Base-by-base conservation (phyloP, 2,329 filamentous ascomycete species). In the Aureobasidium sp. region DNA sequence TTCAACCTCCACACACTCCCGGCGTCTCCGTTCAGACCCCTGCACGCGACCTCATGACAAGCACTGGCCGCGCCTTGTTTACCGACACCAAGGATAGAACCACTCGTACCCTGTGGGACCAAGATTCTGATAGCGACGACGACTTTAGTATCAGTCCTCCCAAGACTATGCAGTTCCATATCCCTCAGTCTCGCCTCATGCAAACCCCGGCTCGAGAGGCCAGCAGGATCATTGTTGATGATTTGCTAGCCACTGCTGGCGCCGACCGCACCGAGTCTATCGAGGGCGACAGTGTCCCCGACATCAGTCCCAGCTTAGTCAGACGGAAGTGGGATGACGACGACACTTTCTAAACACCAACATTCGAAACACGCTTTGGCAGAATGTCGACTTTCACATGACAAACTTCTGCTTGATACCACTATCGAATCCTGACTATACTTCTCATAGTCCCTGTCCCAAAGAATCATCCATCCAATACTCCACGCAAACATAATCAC, bases 111-210 rank as follows among this genome's bases (percentile, higher is more conserved):
- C 65, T 75, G 19, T 94, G 90, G 86, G 87, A 46, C 9, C 43
- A 46, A 46, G 43, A 92, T 57, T 85, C 84, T 60, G 87, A 88
- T 50, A 83, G 84, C 10, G 83, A 86, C 51, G 83, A 83, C 40
- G 38, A 49, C 43, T 49, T 58, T 37, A 38, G 42, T 49, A 62
- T 79, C 45, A 96, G 90, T 69, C 94, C 94, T 29, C 94, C 94
- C 0, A 97, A 97, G 78, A 94, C 90, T 11, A 92, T 95, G 62
- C 88, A 92, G 69, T 95, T 95, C 72, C 86, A 88, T 46, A 75
- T 95, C 50, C 88, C 88, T 54, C 87, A 87, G 57, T 88, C 85
- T 42, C 86, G 88, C 69, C 75, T 95, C 23, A 73, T 93, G 71
- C 89, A 92, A 71, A 95, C 90, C 51, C 90, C 89, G 64, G 89